Conservation (phyloP, 2,329 filamentous ascomycete species). For the Rosellinia necatrix region DNA sequence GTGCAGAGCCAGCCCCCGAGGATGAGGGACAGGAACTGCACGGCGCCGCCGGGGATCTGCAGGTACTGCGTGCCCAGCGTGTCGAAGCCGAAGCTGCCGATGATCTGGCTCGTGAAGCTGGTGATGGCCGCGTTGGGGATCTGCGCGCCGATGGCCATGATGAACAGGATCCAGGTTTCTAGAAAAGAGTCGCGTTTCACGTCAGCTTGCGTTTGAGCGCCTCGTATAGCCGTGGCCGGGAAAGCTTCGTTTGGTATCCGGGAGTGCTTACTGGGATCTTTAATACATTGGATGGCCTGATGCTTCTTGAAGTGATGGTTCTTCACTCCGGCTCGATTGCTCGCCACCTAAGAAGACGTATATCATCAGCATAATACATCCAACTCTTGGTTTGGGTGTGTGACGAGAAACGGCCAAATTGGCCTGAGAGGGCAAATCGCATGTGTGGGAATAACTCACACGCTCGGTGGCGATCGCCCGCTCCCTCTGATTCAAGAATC, state of each 20-base stretch:
- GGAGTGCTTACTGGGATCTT: conserved; percentile 44
- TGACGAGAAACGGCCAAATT: neutral
- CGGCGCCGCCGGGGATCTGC: conserved; percentile 62
- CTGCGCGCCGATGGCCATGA: conserved; percentile 58
- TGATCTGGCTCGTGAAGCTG: conserved; percentile 43
- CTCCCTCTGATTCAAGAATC: conserved; percentile 63
- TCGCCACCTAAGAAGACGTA: conserved; percentile 43
- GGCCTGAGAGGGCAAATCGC: too few relatives aligned
- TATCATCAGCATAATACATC: neutral
- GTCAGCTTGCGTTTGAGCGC: neutral
- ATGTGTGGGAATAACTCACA: conserved; percentile 17
- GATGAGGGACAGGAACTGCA: conserved; percentile 60
- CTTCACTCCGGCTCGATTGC: conserved; percentile 58
- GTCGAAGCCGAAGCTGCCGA: conserved; percentile 44
- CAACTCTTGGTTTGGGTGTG: neutral
- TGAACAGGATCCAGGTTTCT: conserved; percentile 60
- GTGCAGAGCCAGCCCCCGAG: conserved; percentile 56
- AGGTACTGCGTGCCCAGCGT: conserved; percentile 60
- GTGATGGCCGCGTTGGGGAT: conserved; percentile 62
- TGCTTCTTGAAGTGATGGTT: conserved; percentile 54
- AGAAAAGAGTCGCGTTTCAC: conserved; percentile 32
- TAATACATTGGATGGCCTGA: conserved; percentile 51
- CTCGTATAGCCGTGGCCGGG: neutral
- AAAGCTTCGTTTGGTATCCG: neutral
- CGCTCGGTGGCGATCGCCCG: conserved; percentile 58